These are phyloP conservation scores for Chenopodium quinoa DNA, from an alignment of 148 eudicot genomes.

Conservation along the genomic window DNA sequence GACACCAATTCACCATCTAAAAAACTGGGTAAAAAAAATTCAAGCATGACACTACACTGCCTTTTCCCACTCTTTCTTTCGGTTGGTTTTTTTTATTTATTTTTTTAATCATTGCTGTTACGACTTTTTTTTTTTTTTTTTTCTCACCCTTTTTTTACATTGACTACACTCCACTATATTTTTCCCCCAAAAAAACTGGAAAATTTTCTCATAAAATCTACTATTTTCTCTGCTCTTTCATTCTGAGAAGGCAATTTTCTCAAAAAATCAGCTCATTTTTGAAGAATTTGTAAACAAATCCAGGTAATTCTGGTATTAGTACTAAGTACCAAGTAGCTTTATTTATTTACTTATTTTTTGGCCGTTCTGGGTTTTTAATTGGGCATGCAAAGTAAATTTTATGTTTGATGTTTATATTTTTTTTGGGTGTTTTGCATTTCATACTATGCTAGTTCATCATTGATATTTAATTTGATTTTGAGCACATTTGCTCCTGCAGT, in stretches of 20 bases:
- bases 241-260: not conserved
- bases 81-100: not conserved
- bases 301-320: not conserved
- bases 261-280: not conserved
- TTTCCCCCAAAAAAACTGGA: not conserved
- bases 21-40: not conserved
- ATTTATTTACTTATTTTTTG: not conserved
- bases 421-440: not conserved
- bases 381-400: not conserved
- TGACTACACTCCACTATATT: conserved; percentile 6
- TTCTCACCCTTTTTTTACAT: not conserved
- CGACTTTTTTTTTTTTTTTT: not conserved
- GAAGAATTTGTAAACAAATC: not conserved
- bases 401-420: not conserved
- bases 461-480: not conserved
- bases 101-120: conserved; percentile 1
- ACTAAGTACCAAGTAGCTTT: not conserved
- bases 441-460: not conserved
- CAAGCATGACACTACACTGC: not conserved
- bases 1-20: not conserved
- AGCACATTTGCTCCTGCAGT: not conserved
- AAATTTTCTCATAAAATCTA: not conserved
- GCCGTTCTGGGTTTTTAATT: not conserved
- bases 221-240: not conserved
- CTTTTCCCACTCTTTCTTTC: conserved; percentile 7